Percentiles rank a stretch among this genome's conserved stretches.
These are phyloP conservation scores for Exserohilum turcica DNA, from an alignment of 2,329 filamentous ascomycete genomes.

Conservation along the genomic window DNA sequence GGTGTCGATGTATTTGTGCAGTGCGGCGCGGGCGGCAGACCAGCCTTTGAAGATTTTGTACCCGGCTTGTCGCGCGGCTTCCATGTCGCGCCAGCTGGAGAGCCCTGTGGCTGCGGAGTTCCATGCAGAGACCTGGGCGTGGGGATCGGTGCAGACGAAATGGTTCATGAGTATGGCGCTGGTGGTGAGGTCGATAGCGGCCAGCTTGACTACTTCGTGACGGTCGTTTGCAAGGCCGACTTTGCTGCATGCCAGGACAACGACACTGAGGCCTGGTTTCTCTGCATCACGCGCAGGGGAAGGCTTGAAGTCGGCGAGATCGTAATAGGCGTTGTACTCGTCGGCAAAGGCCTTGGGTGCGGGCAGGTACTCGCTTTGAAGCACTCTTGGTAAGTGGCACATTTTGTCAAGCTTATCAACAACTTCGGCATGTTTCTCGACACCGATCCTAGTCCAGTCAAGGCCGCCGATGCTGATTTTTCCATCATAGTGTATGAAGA, in stretches of 20 bases:
- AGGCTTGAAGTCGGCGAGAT: slow-evolving; percentile 25
- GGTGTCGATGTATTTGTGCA: slow-evolving; percentile 38
- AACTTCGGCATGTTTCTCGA: slow-evolving; percentile 26
- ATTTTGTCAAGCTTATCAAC: slow-evolving; percentile 29
- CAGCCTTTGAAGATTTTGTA: slow-evolving; percentile 45
- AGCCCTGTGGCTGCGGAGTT: slow-evolving; percentile 32
- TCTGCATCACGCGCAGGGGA: slow-evolving; percentile 19
- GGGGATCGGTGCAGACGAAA: slow-evolving; percentile 36
- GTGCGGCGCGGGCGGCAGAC: slow-evolving; percentile 36
- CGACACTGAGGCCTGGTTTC: slow-evolving; percentile 23
- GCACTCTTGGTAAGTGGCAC: slow-evolving; percentile 33
- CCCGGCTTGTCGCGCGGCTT: slow-evolving; percentile 29
- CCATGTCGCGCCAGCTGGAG: slow-evolving; percentile 29
- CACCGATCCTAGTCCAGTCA: slow-evolving; percentile 34
- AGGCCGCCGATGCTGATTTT: slow-evolving; percentile 30
- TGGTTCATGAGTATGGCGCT: slow-evolving; percentile 40
- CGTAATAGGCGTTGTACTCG: slow-evolving; percentile 27
- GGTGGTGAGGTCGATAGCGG: slow-evolving; percentile 40
- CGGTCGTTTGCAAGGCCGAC: slow-evolving; percentile 26
- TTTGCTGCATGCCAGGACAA: slow-evolving; percentile 39
- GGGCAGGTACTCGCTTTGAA: slow-evolving; percentile 38
- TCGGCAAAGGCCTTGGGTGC: slow-evolving; percentile 30
- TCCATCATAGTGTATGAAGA: slow-evolving; percentile 34
- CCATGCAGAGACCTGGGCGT: slow-evolving; percentile 33
- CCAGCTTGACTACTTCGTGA: slow-evolving; percentile 41